Evolutionary conservation across 805 yeast genomes (phyloP).

Genomic region (Suhomyces sp.): DNA sequence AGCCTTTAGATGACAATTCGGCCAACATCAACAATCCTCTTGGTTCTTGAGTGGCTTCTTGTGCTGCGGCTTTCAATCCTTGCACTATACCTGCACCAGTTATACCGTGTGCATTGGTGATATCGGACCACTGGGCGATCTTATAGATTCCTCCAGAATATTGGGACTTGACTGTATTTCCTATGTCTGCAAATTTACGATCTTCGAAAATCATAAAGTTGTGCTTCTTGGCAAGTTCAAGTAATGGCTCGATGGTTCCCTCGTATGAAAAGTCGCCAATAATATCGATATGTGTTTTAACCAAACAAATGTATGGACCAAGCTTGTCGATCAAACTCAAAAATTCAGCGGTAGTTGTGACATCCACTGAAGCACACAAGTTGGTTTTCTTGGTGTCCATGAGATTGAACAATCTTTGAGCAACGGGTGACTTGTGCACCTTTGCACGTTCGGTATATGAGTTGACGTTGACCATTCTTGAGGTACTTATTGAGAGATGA

Average conservation of each 20-base stretch:
- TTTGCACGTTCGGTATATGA: conserved; percentile 70
- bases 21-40: conserved; percentile 94
- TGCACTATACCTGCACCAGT: conserved; percentile 92
- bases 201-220: conserved; percentile 93
- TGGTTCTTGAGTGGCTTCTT: conserved; percentile 68
- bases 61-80: conserved; percentile 81
- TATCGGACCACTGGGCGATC: conserved; percentile 93
- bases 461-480: conserved; percentile 19
- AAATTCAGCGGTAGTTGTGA: conserved; percentile 74
- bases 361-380: conserved; percentile 93
- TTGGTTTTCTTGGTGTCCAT: conserved; percentile 83
- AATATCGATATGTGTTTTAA: conserved; percentile 93
- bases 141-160: conserved; percentile 86
- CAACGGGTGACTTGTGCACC: conserved; percentile 74
- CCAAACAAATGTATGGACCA: conserved; percentile 89
- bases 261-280: conserved; percentile 85
- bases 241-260: conserved; percentile 70
- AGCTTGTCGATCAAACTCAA: conserved; percentile 67
- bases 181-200: conserved; percentile 97
- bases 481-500: neutral
- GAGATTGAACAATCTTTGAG: conserved; percentile 63
- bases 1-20: conserved; percentile 90
- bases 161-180: conserved; percentile 93
- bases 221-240: conserved; percentile 72
- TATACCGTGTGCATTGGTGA: conserved; percentile 96